Evolutionary conservation across 2,329 filamentous ascomycete species (phyloP).

Genomic region (Aureobasidium sp.): DNA sequence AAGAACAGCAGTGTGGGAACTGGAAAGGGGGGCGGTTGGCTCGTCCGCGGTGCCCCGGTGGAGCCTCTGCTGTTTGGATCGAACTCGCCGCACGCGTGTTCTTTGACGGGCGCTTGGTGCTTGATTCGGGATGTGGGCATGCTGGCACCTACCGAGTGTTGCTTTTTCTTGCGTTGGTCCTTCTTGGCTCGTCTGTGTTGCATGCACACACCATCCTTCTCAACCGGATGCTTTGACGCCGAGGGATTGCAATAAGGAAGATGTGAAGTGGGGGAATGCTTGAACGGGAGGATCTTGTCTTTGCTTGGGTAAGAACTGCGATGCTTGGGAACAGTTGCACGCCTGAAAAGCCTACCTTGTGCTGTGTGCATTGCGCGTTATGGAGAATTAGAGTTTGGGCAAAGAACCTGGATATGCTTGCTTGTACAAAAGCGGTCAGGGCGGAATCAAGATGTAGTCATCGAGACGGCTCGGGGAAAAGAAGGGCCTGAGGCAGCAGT

Average conservation of each 20-base stretch:
- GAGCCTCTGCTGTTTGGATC: neutral
- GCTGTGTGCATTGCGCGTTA: neutral
- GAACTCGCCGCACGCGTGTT: neutral
- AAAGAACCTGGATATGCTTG: neutral
- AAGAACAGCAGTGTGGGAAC: neutral
- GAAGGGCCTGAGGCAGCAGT: neutral
- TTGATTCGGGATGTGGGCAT: neutral
- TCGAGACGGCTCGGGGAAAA: neutral
- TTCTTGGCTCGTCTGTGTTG: neutral
- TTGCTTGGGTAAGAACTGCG: neutral
- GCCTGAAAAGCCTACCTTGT: neutral
- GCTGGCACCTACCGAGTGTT: neutral
- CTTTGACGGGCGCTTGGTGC: neutral
- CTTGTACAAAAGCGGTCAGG: neutral
- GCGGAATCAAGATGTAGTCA: neutral
- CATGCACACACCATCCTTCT: neutral
- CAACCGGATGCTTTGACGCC: neutral
- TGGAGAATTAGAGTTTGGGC: neutral
- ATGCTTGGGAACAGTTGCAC: neutral
- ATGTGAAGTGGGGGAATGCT: neutral
- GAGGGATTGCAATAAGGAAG: neutral
- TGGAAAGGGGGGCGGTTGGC: neutral
- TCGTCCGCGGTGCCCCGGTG: neutral
- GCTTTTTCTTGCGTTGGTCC: neutral
- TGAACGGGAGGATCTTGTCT: too few species aligned